Evolutionary conservation across 495 filamentous ascomycete genomes (phyloP), one percentile per base, ranked within the genome.

Genomic region (Penicillium verhagenii): DNA sequence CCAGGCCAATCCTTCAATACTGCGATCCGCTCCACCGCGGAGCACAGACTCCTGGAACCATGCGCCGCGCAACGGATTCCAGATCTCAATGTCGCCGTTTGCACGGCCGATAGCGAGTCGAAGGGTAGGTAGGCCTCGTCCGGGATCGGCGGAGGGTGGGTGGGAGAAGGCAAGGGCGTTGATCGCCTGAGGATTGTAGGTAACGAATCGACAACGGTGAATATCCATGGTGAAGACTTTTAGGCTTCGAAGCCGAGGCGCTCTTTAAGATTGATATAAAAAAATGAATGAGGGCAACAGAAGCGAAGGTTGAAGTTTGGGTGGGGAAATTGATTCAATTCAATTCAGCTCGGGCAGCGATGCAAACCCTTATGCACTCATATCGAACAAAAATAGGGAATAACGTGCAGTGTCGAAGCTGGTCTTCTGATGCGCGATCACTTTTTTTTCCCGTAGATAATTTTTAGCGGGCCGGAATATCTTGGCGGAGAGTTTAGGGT

Each of bases 41-140:
- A 97, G 83, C 33, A 89, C 84, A 13, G 84, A 86, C 74, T 99
- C 94, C 61, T 97, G 94, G 61, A 89, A 80, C 94, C 94, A 99
- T 43, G 80, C 72, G 13, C 92, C 92, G 56, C 82, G 82, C 54
- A 88, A 71, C 6, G 95, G 94, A 69, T 96, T 96, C 95, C 95
- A 99, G 55, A 99, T 92, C 73, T 97, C 94, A 60, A 99, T 94
- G 64, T 96, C 90, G 62, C 94, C 94, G 68, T 97, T 97, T 40
- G 91, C 87, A 57, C 94, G 86, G 47, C 94, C 94, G 60, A 99
- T 81, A 11, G 94, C 95, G 18, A 97, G 82, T 57, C 92, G 83
- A 42, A 88, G 77, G 56, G 79, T 86, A 25, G 73, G 68, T 4
- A 83, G 77, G 52, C 79, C 76, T 52, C 75, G 78, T 48, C 75